Evolutionary conservation across 2,329 filamentous ascomycete species (phyloP).

Genomic region (Colletotrichum destructivum): DNA sequence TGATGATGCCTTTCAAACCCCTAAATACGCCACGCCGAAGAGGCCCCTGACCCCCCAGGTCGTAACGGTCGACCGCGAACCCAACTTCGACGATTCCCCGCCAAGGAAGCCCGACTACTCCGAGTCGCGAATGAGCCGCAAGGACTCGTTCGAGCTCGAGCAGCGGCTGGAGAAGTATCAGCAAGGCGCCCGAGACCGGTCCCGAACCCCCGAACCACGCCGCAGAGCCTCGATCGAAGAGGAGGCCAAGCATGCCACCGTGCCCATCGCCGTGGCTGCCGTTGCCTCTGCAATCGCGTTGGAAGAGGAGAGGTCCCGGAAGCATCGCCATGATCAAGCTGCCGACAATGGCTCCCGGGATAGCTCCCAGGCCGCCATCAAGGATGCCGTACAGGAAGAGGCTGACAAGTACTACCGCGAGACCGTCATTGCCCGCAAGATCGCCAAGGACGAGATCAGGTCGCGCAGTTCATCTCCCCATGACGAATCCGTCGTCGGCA

Average conservation of each 20-base stretch:
- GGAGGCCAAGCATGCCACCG: conserved; percentile 63
- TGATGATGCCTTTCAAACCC: conserved; percentile 66
- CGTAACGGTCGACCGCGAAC: conserved; percentile 68
- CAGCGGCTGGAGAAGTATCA: conserved; percentile 50
- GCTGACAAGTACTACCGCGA: conserved; percentile 73
- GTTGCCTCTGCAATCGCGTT: conserved; percentile 64
- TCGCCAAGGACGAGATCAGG: conserved; percentile 67
- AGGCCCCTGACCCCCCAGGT: conserved; percentile 65
- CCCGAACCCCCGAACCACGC: conserved; percentile 45
- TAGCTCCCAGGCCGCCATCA: conserved; percentile 48
- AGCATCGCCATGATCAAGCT: conserved; percentile 51
- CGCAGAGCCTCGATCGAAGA: conserved; percentile 49
- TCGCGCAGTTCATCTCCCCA: conserved; percentile 65
- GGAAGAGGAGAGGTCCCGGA: conserved; percentile 55
- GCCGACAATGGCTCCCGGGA: conserved; percentile 54
- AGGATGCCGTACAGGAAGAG: conserved; percentile 68
- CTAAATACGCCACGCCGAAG: conserved; percentile 53
- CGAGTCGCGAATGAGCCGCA: conserved; percentile 62
- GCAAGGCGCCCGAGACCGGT: conserved; percentile 44
- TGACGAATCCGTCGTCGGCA: conserved; percentile 69
- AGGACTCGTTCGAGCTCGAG: conserved; percentile 64
- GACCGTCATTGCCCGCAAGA: conserved; percentile 66
- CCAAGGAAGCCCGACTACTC: conserved; percentile 45
- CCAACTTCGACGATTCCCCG: conserved; percentile 61
- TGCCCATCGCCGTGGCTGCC: conserved; percentile 63